Conservation (phyloP, 345 rosid genomes). For the Dipteronia sinensis region DNA sequence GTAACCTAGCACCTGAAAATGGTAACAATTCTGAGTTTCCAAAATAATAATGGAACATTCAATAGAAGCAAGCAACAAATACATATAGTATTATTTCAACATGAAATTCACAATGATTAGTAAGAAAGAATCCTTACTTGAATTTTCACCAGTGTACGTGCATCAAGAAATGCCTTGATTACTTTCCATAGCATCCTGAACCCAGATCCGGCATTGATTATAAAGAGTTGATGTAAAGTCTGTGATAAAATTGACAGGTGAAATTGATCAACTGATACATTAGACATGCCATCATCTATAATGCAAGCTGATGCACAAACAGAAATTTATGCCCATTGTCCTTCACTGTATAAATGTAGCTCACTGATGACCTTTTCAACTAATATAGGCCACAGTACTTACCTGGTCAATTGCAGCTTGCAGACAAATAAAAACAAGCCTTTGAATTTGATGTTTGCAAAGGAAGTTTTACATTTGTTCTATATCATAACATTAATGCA, state of each 20-base stretch:
- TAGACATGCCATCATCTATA: slow-evolving; percentile 3
- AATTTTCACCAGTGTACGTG: slow-evolving; percentile 56
- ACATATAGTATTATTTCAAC: neutral
- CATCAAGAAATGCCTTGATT: slow-evolving; percentile 52
- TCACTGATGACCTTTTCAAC: neutral
- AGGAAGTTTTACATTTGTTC: no score
- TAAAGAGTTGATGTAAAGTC: slow-evolving; percentile 52
- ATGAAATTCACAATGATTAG: neutral
- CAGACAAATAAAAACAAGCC: no score
- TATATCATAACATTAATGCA: no score
- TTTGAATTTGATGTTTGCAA: no score
- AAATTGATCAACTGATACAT: slow-evolving; percentile 3
- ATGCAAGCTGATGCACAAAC: neutral
- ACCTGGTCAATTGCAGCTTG: no score
- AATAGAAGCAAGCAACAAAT: slow-evolving; percentile 3
- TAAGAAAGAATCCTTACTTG: slow-evolving; percentile 31
- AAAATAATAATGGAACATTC: neutral
- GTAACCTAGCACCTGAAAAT: slow-evolving; percentile 54
- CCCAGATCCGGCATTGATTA: slow-evolving; percentile 67
- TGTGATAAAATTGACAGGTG: slow-evolving; percentile 22
- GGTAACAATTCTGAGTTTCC: neutral
- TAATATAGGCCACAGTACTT: neutral
- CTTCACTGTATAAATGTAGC: neutral
- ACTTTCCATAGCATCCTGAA: slow-evolving; percentile 68
- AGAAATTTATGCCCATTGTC: neutral